Base-by-base conservation (phyloP, 805 yeast species). In the Yarrowia sp. region DNA sequence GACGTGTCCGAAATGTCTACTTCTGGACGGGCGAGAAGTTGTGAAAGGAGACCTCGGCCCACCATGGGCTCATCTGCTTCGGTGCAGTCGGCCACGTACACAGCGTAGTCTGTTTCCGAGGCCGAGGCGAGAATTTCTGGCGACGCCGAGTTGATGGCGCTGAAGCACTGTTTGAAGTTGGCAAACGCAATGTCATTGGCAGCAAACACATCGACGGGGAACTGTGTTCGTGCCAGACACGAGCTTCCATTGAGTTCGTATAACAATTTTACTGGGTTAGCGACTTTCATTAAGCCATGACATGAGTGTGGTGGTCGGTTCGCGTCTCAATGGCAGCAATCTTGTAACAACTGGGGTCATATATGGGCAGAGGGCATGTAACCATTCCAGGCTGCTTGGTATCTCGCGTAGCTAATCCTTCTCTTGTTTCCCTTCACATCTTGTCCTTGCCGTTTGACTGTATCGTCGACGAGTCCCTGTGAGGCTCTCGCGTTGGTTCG, bases 11-110 rank as follows among this genome's bases (percentile, higher is more conserved):
- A 58, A 7, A 58, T 43, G 40, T 58, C 63, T 2, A 58, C 63
- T 28, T 41, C 51, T 16, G 63, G 63, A n/a, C 63, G 51, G 7
- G 64, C 33, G 3, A 61, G 36, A 35, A 61, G 70, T 65, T 70
- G 69, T 8, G 77, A 72, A 12, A 78, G 69, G 65, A 71, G 66
- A 14, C 81, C 81, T 66, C 78, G 80, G 26, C 79, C 78, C 51
- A 76, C 77, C 33, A 75, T 67, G 12, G 81, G 80, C 48, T 67
- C 66, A 52, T 70, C 79, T 17, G 70, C 71, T 65, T 78, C 81
- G 12, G 76, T 70, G 66, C 71, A 73, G 69, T 78, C 81, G 17
- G 70, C 74, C 3, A 79, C 71, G 66, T 78, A 78, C 6, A 78
- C 79, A 28, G 78, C 74, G 68, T 71, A 78, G 61, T 78, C 81